Base-by-base conservation (phyloP, 139 green algal species). In the Mychonastes homosphaera region DNA sequence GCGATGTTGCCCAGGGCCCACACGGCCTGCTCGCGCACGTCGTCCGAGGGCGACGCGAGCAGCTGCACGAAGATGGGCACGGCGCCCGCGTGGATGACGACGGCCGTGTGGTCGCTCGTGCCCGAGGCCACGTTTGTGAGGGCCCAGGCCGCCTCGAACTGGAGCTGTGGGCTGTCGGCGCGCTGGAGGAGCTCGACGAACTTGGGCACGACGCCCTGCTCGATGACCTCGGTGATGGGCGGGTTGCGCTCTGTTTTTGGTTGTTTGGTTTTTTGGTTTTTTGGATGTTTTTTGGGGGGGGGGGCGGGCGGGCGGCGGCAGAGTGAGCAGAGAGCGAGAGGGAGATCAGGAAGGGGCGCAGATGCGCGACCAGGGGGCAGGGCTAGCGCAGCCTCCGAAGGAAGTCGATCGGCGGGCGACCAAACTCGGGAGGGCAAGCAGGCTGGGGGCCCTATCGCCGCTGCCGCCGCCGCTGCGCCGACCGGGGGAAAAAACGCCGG, bases 1-100 rank as follows among this genome's bases (percentile, higher is more conserved):
- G 93, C 93, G 58, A 99, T 98, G 84, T 99, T 99, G 27, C 93
- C 93, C 54, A 99, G 76, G 2, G 93, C 93, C 93, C 93, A 99
- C 3, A 99, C 93, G 27, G 93, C 93, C 84, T 97, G 73, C 79
- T 98, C 93, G 13, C 93, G 71, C 6, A 98, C 91, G 62, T 98
- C 93, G 49, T 97, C 89, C 35, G 77, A 90, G 28, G 84, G 79
- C 0, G 90, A 96, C 18, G 36, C 50, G 27, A 98, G 78, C 49
- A 98, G 81, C 72, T 88, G 76, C 33, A 99, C 93, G 57, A 99
- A 99, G 43, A 98, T 96, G 43, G 93, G 91, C 24, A 99, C 90
- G 2, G 93, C 89, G 26, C 84, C 82, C 30, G 85, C 77, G 28
- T 98, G 88, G 36, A 99, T 98, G 9, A 99, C 93, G 41, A 96